Conservation (phyloP, 208 protist genomes). For the Leishmania tropica region DNA sequence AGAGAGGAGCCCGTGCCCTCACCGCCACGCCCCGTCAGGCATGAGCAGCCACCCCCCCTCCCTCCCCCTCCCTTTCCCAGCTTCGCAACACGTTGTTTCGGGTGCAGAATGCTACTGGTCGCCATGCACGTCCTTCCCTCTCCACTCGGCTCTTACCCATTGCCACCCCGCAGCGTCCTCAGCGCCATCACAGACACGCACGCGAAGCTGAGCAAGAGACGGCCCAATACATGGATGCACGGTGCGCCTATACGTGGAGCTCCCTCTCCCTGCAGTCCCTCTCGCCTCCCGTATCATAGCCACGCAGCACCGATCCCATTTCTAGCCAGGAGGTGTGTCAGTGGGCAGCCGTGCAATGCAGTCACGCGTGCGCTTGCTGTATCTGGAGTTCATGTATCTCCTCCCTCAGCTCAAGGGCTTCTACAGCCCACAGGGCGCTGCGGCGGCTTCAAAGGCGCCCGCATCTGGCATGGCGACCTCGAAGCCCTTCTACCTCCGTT, state of each 20-base stretch:
- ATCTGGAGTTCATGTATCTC: constrained; percentile 77
- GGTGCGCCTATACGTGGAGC: background rate
- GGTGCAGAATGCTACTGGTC: background rate
- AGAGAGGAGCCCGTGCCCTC: background rate
- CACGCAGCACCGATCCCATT: background rate
- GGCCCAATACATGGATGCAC: background rate
- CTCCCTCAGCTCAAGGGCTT: constrained; percentile 39
- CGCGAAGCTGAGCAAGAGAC: background rate
- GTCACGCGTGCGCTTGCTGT: constrained; percentile 56
- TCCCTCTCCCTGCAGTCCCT: too few species aligned
- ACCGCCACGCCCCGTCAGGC: background rate
- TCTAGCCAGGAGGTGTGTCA: background rate
- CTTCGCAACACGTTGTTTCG: background rate
- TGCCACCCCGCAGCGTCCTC: background rate
- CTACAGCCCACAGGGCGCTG: constrained; percentile 10
- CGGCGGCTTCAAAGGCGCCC: background rate
- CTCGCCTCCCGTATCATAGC: too few species aligned
- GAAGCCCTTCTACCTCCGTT: constrained; percentile 19
- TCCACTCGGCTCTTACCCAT: too few species aligned
- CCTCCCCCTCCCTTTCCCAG: background rate
- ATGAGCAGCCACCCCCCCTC: background rate
- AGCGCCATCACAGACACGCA: background rate
- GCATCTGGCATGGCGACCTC: background rate
- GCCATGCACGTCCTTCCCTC: background rate
- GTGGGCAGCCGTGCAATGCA: constrained; percentile 13